Percentiles rank a stretch among this genome's conserved stretches.
Evolutionary conservation across 768 basidiomycete genomes (phyloP).

Genomic region (Rickenella mellea): DNA sequence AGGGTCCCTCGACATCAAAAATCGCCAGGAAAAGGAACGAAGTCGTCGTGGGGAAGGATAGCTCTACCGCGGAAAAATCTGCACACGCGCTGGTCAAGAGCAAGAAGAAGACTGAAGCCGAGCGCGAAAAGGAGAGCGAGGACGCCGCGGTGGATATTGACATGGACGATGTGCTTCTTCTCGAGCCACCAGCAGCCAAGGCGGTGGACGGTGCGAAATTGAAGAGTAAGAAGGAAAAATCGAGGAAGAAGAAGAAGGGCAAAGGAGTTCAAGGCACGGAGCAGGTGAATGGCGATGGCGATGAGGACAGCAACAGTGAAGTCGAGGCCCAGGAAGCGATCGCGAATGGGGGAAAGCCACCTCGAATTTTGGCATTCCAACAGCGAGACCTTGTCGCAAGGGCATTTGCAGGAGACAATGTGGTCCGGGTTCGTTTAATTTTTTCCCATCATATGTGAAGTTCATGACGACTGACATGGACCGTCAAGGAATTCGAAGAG

Average conservation of each 20-base stretch:
- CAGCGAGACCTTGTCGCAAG: slow-evolving; percentile 89
- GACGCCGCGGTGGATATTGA: slow-evolving; percentile 79
- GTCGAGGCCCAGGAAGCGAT: slow-evolving; percentile 58
- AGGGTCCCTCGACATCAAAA: slow-evolving; percentile 31
- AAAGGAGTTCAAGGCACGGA: slow-evolving; percentile 2
- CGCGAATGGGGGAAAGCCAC: slow-evolving; percentile 24
- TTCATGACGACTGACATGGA: slow-evolving; percentile 1
- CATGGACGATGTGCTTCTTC: slow-evolving; percentile 36
- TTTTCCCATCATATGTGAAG: neutral
- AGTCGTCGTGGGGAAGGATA: slow-evolving; percentile 60
- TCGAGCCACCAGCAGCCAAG: neutral
- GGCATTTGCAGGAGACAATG: slow-evolving; percentile 96
- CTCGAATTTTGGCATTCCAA: slow-evolving; percentile 58
- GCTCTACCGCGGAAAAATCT: slow-evolving; percentile 50
- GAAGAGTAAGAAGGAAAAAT: slow-evolving; percentile 11
- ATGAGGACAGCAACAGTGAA: slow-evolving; percentile 55
- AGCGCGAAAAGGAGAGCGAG: slow-evolving; percentile 49
- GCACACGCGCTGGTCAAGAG: slow-evolving; percentile 69
- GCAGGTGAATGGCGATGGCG: slow-evolving; percentile 17
- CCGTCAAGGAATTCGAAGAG: slow-evolving; percentile 69
- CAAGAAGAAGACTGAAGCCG: slow-evolving; percentile 43
- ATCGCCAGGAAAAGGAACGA: slow-evolving; percentile 65
- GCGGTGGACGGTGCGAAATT: slow-evolving; percentile 15
- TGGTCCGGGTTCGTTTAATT: slow-evolving; percentile 58
- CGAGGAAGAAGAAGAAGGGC: neutral